Evolutionary conservation across 805 yeast species (phyloP).

Genomic region (Monosporozyma siamensis): DNA sequence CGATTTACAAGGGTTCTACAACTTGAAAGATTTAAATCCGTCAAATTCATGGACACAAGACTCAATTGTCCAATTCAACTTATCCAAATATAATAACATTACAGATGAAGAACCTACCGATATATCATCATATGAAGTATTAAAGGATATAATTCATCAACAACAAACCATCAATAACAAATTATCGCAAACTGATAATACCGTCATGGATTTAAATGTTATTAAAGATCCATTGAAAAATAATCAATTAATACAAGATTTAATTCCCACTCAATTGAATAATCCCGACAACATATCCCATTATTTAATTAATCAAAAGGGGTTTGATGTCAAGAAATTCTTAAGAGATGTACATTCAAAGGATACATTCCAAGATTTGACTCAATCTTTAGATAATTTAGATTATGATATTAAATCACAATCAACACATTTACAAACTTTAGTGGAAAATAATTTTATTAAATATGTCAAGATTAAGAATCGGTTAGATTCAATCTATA

Average conservation of each 20-base stretch:
- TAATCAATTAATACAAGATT: conserved; percentile 10
- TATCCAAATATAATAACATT: conserved; percentile 19
- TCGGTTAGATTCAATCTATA: conserved; percentile 49
- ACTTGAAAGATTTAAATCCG: conserved; percentile 37
- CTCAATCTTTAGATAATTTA: conserved; percentile 38
- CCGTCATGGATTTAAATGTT: background rate
- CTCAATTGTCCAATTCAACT: conserved; percentile 22
- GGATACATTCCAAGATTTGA: conserved; percentile 44
- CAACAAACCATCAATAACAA: conserved; percentile 11
- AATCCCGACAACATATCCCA: conserved; percentile 20
- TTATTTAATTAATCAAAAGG: conserved; percentile 46
- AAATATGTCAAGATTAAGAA: conserved; percentile 59
- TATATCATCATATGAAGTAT: conserved; percentile 26
- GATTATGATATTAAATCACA: conserved; percentile 42
- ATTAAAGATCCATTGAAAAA: conserved; percentile 50
- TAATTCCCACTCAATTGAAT: background rate
- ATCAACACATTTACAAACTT: conserved; percentile 39
- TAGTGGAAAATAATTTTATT: conserved; percentile 53
- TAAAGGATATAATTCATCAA: conserved; percentile 24
- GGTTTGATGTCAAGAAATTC: conserved; percentile 49
- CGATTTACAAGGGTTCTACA: conserved; percentile 33
- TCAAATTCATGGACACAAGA: conserved; percentile 30
- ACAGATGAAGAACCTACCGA: too few species aligned
- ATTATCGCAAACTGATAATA: background rate
- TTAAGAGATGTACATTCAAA: conserved; percentile 46